Evolutionary conservation across 2,329 filamentous ascomycete species (phyloP).

Genomic region (Pseudofabraea citricarpa): DNA sequence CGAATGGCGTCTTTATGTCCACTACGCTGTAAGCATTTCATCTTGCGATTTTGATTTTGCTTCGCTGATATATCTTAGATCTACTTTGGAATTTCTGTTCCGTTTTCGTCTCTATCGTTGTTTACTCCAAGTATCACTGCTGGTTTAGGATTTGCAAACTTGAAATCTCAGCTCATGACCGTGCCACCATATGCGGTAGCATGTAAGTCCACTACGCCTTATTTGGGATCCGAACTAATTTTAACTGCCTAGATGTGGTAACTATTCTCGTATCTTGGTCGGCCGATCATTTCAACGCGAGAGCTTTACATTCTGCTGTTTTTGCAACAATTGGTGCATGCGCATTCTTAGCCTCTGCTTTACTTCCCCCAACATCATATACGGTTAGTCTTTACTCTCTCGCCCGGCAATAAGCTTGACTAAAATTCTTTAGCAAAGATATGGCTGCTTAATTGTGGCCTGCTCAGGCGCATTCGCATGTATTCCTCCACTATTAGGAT

Average conservation of each 20-base stretch:
- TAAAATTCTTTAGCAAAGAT: conserved; percentile 40
- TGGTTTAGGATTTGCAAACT: conserved; percentile 47
- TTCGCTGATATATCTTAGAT: conserved; percentile 25
- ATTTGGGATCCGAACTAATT: neutral
- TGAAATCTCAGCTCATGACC: conserved; percentile 61
- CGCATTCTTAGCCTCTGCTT: conserved; percentile 58
- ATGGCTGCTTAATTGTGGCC: conserved; percentile 65
- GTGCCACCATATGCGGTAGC: conserved; percentile 61
- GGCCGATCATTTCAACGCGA: conserved; percentile 57
- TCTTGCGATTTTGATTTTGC: neutral
- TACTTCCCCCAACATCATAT: conserved; percentile 57
- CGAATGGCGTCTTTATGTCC: conserved; percentile 46
- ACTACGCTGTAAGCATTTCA: conserved; percentile 38
- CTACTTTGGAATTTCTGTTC: conserved; percentile 46
- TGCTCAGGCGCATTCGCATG: conserved; percentile 62
- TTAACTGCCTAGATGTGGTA: conserved; percentile 28
- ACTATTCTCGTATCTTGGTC: conserved; percentile 50
- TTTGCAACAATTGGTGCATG: conserved; percentile 45
- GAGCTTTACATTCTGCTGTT: conserved; percentile 45
- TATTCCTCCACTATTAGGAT: conserved; percentile 54
- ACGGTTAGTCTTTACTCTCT: conserved; percentile 23
- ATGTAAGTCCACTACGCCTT: conserved; percentile 30
- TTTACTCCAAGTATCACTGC: conserved; percentile 62
- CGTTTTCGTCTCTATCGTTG: conserved; percentile 53
- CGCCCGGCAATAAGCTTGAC: neutral